Percentiles rank a stretch among this genome's conserved stretches.
Conservation (phyloP, 257 asterid species). For the Asclepias syriaca region DNA sequence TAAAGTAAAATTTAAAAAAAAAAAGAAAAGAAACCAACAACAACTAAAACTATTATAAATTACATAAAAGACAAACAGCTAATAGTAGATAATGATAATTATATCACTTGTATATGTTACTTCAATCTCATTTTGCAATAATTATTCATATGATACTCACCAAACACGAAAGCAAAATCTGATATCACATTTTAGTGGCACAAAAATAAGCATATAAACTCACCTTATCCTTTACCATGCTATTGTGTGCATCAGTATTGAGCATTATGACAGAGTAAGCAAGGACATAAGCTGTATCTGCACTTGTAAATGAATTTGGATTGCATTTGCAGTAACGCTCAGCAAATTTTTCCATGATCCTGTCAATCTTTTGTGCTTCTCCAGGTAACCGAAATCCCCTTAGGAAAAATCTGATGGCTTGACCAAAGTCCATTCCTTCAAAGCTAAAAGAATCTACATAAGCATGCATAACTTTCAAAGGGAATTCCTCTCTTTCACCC, state of each 20-base stretch:
- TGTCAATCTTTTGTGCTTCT: conserved; percentile 97
- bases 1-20: no score
- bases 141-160: background rate
- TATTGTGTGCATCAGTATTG: conserved; percentile 98
- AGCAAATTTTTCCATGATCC: conserved; percentile 99
- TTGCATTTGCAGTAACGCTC: conserved; percentile 98
- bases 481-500: conserved; percentile 95
- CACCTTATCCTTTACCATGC: conserved; percentile 98
- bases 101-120: background rate
- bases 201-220: conserved; percentile 15
- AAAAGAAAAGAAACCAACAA: no score
- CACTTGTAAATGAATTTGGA: conserved; percentile 83
- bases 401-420: conserved; percentile 87
- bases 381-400: conserved; percentile 98
- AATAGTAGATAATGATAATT: background rate
- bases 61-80: background rate
- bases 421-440: conserved; percentile 86
- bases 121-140: background rate
- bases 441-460: conserved; percentile 95
- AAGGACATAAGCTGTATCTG: conserved; percentile 97
- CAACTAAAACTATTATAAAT: no score
- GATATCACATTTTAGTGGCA: background rate
- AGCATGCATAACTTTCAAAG: conserved; percentile 96
- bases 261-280: conserved; percentile 99
- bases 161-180: background rate